Evolutionary conservation across 2,329 filamentous ascomycete species (phyloP).

Genomic region (Penicillium italicum): DNA sequence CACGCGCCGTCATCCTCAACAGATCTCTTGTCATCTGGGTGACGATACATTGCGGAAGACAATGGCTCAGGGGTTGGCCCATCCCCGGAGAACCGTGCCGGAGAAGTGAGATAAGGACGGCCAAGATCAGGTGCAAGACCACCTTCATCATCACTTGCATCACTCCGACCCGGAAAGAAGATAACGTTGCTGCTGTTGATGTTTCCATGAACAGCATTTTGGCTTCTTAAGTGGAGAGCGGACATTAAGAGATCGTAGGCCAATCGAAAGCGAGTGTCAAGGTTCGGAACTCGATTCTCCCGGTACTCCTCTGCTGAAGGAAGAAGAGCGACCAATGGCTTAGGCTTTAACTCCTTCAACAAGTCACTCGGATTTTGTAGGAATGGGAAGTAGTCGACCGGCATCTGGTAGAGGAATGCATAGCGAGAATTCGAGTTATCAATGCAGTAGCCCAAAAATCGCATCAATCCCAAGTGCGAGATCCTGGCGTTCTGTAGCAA

Average conservation of each 20-base stretch:
- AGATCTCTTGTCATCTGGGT: conserved; percentile 49
- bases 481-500: conserved; percentile 42
- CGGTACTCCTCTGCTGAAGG: conserved; percentile 42
- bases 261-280: conserved; percentile 61
- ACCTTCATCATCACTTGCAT: conserved; percentile 33
- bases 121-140: conserved; percentile 46
- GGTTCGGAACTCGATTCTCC: conserved; percentile 46
- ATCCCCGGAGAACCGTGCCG: conserved; percentile 56
- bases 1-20: conserved; percentile 40
- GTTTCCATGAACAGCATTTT: conserved; percentile 58
- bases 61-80: conserved; percentile 45
- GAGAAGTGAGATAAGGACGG: conserved; percentile 57
- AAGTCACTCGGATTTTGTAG: conserved; percentile 39
- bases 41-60: conserved; percentile 58
- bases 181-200: conserved; percentile 64
- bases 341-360: conserved; percentile 37
- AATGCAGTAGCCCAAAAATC: conserved; percentile 51
- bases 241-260: conserved; percentile 58
- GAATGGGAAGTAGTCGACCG: conserved; percentile 47
- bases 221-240: conserved; percentile 55
- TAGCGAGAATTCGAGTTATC: conserved; percentile 57
- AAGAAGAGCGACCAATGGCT: conserved; percentile 43
- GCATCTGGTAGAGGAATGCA: conserved; percentile 60
- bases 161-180: conserved; percentile 48
- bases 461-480: conserved; percentile 42